A percentile compares a stretch with the other conserved stretches of the same genome.
These are phyloP conservation scores for Cyclotella atomus DNA, from an alignment of 108 stramenopile species.

Conservation along the genomic window DNA sequence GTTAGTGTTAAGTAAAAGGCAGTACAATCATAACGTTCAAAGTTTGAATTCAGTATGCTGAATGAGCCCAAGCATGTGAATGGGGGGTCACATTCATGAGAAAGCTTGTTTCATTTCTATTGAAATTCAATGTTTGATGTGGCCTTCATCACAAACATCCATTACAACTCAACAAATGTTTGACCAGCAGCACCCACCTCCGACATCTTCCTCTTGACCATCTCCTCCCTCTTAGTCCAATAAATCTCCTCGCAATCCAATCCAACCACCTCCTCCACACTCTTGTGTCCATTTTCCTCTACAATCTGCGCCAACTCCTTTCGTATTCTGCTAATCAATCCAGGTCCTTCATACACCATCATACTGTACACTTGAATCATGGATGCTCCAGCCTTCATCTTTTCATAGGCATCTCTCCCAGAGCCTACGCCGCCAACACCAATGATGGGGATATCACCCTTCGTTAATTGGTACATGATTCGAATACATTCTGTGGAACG, in stretches of 20 bases:
- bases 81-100: no score
- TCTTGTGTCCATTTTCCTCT: conserved; percentile 60
- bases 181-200: conserved; percentile 11
- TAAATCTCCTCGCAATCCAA: conserved; percentile 73
- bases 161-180: conserved; percentile 20
- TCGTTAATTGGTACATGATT: conserved; percentile 75
- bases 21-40: no score
- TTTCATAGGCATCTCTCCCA: conserved; percentile 91
- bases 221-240: conserved; percentile 59
- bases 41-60: no score
- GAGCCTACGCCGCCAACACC: conserved; percentile 94
- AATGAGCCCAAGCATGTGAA: no score
- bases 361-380: conserved; percentile 92
- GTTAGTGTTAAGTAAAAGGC: no score
- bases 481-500: conserved; percentile 87
- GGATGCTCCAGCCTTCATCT: conserved; percentile 91
- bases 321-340: conserved; percentile 72
- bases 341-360: conserved; percentile 92
- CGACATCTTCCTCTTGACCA: conserved; percentile 30
- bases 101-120: no score
- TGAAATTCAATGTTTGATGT: no score
- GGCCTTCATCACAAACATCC: no score
- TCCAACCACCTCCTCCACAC: conserved; percentile 71
- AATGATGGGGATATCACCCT: conserved; percentile 88
- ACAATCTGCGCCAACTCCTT: conserved; percentile 72